These are phyloP conservation scores for Corylus americana DNA, from an alignment of 306 rosid genomes.

Conservation along the genomic window DNA sequence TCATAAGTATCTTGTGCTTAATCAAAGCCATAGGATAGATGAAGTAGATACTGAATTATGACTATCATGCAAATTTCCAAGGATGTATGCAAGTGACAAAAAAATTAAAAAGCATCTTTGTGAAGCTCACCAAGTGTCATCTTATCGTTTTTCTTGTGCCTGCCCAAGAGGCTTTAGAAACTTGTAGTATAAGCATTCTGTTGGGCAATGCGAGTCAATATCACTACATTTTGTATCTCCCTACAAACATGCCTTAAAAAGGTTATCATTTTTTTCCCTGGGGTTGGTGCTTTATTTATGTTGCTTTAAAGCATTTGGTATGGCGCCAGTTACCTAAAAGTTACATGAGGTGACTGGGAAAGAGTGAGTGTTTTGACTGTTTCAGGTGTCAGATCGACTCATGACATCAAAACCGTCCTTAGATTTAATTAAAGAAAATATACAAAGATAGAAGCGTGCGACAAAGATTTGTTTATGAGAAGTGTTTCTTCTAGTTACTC, in stretches of 20 bases:
- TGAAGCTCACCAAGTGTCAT: not conserved
- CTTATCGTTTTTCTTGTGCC: not conserved
- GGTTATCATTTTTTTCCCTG: not conserved
- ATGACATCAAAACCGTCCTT: too few species aligned
- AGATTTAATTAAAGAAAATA: too few species aligned
- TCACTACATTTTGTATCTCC: not conserved
- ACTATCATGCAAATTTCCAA: not conserved
- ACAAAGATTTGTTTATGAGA: not conserved
- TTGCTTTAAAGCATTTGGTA: not conserved
- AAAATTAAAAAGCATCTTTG: not conserved
- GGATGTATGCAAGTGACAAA: not conserved
- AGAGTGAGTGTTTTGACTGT: not conserved
- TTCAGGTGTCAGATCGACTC: not conserved
- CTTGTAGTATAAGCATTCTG: not conserved
- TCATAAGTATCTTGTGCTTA: constrained; percentile 8
- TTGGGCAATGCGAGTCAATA: not conserved
- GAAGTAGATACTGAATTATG: not conserved
- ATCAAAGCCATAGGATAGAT: not conserved
- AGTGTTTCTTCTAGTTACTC: not conserved
- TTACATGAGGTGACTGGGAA: not conserved
- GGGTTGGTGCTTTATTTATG: not conserved
- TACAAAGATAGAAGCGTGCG: not conserved
- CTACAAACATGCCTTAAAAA: not conserved
- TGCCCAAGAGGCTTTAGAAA: not conserved
- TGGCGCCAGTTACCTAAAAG: too few species aligned